Base-by-base conservation (phyloP, 768 basidiomycete genomes). In the Rhodotorula graminis region DNA sequence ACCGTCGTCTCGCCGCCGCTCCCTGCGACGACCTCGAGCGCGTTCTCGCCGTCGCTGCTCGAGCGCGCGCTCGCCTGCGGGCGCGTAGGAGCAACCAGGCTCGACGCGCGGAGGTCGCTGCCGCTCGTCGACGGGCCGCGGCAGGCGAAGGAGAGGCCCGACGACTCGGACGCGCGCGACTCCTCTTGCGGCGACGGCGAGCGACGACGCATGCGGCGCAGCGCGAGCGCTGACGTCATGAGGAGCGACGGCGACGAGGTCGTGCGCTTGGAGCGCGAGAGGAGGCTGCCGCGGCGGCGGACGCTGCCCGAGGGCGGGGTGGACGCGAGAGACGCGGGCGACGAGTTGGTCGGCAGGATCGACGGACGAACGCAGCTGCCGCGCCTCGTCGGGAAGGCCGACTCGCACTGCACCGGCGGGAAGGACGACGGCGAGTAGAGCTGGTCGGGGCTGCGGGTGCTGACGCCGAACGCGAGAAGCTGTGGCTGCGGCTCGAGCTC, bases 111-210 rank as follows among this genome's bases (percentile, higher is more conserved):
- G 37, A 52, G 63, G 19, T 60, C 53, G 37, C 62, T 44, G 12
- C 61, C 61, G 19, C 61, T 59, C 7, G 50, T n/a, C 14, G 21
- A 47, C 1, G 42, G 37, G 21, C 65, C 71, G n/a, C 71, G 65
- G 37, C 71, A 72, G 10, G 62, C 57, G 61, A 72, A 72, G 2
- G 71, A 72, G 23, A 72, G 65, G 49, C 67, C 71, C 3, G 71
- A 72, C 27, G 61, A 29, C 10, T 47, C 47, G 0, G 65, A 72
- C 18, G 5, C 7, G 56, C 56, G 44, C 25, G 42, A 46, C 12
- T 23, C 16, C 25, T 8, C 6, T 3, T 29, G n/a, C 44, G 37
- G 60, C 27, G 60, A 61, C 15, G 60, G 16, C 40, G 60, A 42
- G 23, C 37, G 40, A 29, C 42, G n/a, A 29, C 44, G 60, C 40